A percentile compares a stretch with the other conserved stretches of the same genome.
phyloP scores from a whole-genome alignment of 176 grass and related monocot species.

The Paspalum vaginatum region DNA sequence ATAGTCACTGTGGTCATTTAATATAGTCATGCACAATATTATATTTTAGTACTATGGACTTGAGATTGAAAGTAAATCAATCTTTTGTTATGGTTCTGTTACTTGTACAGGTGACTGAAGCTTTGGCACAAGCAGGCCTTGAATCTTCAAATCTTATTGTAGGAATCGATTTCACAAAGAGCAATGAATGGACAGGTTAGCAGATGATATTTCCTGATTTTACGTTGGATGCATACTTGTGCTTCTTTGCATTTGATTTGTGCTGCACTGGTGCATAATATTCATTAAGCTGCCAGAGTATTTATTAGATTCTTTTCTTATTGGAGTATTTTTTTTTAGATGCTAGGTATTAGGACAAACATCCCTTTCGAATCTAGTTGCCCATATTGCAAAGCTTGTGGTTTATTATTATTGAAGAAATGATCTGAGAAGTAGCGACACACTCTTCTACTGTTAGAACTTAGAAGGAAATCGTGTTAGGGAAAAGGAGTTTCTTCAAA shows the following conservation, averaged over 20 bases:
- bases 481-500: conserved; percentile 1
- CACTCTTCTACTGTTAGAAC: background rate
- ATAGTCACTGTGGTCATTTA: background rate
- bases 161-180: conserved; percentile 94
- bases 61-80: conserved; percentile 11
- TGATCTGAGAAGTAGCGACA: background rate
- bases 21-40: conserved; percentile 10
- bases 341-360: background rate
- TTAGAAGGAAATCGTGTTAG: conserved; percentile 10
- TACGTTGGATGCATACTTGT: conserved; percentile 24
- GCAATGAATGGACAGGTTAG: conserved; percentile 97
- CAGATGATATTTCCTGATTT: conserved; percentile 35
- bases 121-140: conserved; percentile 82
- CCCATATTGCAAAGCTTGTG: conserved; percentile 2
- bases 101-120: conserved; percentile 76
- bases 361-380: conserved; percentile 33
- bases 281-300: background rate
- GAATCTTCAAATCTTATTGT: conserved; percentile 97
- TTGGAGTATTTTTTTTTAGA: too few species aligned
- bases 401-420: conserved; percentile 10
- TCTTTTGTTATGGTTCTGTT: conserved; percentile 21
- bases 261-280: conserved; percentile 1
- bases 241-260: conserved; percentile 28
- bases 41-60: background rate
- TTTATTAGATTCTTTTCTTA: too few species aligned